These are phyloP conservation scores for Claviceps humidiphila DNA, from an alignment of 2,329 filamentous ascomycete genomes.

Conservation along the genomic window DNA sequence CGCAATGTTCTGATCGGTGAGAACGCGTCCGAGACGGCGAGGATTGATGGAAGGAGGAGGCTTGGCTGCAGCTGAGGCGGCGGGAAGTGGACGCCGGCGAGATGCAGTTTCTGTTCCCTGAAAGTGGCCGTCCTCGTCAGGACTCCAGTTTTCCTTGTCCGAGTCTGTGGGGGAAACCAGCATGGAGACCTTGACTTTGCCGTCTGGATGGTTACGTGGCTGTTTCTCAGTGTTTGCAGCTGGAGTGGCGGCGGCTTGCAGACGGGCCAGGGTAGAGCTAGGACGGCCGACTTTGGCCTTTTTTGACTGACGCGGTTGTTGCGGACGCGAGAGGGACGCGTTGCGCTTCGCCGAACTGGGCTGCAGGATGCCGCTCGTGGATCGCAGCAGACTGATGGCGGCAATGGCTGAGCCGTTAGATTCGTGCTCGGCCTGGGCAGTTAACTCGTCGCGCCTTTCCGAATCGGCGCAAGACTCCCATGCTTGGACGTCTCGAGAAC, in stretches of 20 bases:
- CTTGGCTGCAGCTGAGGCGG: slow-evolving; percentile 13
- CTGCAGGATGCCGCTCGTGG: slow-evolving; percentile 42
- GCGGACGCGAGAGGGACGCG: slow-evolving; percentile 25
- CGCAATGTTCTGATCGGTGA: slow-evolving; percentile 26
- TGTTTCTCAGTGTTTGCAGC: slow-evolving; percentile 16
- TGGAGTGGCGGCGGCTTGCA: slow-evolving; percentile 30
- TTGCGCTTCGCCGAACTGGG: slow-evolving; percentile 55
- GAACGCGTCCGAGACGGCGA: slow-evolving; percentile 27
- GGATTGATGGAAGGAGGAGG: slow-evolving; percentile 15
- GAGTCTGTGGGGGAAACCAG: slow-evolving; percentile 46
- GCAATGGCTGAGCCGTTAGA: slow-evolving; percentile 66
- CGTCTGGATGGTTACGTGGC: slow-evolving; percentile 10
- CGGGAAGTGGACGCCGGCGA: slow-evolving; percentile 24
- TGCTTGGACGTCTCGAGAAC: slow-evolving; percentile 74
- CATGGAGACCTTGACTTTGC: slow-evolving; percentile 27
- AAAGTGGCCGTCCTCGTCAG: slow-evolving; percentile 28
- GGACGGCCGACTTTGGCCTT: slow-evolving; percentile 48
- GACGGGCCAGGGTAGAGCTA: slow-evolving; percentile 46
- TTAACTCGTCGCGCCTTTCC: slow-evolving; percentile 64
- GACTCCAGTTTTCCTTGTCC: slow-evolving; percentile 88
- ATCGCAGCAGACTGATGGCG: slow-evolving; percentile 69
- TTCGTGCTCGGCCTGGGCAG: slow-evolving; percentile 69
- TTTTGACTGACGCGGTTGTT: slow-evolving; percentile 33
- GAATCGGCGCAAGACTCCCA: slow-evolving; percentile 89
- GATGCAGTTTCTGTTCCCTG: not conserved